Evolutionary conservation across 257 asterid genomes (phyloP).

Genomic region (Lycium ferocissimum): DNA sequence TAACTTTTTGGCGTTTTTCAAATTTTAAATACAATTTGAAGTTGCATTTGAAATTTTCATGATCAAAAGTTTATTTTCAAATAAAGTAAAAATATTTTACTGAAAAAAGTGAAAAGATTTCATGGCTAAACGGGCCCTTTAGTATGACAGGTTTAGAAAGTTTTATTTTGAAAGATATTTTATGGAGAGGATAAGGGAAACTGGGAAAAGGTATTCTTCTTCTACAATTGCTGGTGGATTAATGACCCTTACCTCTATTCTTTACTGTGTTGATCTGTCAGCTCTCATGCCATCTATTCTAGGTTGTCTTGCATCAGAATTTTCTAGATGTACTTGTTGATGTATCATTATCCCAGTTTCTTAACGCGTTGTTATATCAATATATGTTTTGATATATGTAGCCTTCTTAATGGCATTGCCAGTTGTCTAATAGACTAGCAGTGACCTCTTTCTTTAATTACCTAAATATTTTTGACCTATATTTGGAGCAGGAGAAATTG

Average conservation of each 20-base stretch:
- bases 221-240: slow-evolving; percentile 15
- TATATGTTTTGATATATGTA: not conserved
- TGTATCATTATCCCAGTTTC: not conserved
- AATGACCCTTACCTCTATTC: not conserved
- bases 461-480: not conserved
- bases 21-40: too few relatives aligned
- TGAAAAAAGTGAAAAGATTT: too few relatives aligned
- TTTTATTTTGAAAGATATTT: too few relatives aligned
- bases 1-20: too few relatives aligned
- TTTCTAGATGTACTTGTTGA: not conserved
- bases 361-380: not conserved
- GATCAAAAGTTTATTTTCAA: too few relatives aligned
- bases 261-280: not conserved
- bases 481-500: not conserved
- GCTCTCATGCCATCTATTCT: not conserved
- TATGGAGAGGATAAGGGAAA: too few relatives aligned
- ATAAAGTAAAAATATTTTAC: too few relatives aligned
- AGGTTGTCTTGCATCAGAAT: not conserved
- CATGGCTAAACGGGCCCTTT: too few relatives aligned
- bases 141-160: too few relatives aligned
- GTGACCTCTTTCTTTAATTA: not conserved
- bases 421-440: not conserved
- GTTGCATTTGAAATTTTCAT: too few relatives aligned
- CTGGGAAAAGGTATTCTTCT: slow-evolving; percentile 36
- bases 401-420: not conserved